Evolutionary conservation across 2,329 filamentous ascomycete species (phyloP), one percentile per base, ranked within the genome.

Genomic region (Bipolaris cookei): DNA sequence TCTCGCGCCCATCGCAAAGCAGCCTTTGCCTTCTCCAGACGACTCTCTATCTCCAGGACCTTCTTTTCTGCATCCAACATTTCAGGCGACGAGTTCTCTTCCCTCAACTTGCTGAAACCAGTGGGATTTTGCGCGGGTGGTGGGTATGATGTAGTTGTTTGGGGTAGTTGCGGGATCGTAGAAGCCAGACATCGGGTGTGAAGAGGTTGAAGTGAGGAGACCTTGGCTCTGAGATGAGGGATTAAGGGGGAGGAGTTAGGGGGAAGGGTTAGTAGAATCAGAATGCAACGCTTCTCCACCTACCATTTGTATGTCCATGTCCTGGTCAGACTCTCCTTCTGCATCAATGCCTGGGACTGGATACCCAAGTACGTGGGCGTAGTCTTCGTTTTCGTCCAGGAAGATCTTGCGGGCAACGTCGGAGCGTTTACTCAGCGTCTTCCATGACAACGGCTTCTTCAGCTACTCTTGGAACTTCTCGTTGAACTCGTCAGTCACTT

Each of bases 11-110:
- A 49, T 18, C 18, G 20, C 43, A 59, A n/a, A 23, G 56, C 52
- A 16, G 7, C 25, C 5, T 34, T 55, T 3, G 53, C 34, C 18
- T 39, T 39, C 10, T 57, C 46, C 11, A 60, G 5, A 11, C 53
- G 48, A 6, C 25, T 39, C 32, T 60, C 49, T 45, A 54, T 57
- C 20, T 47, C 54, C 13, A 50, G 23, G 5, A 54, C 35, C 45
- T 53, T 43, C 37, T 60, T 58, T 42, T 60, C 58, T 6, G 30
- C 37, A 4, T 51, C 35, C 25, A 54, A n/a, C 42, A 54, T 60
- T 8, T 48, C 32, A 1, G 20, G 10, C 8, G 50, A 30, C 6
- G 50, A 51, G n/a, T 49, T 54, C 3, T 25, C 46, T 2, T 34
- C 13, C 10, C 47, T 38, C 30, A 54, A 13, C 18, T 46, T 42